Evolutionary conservation across 192 early-diverging fungal species (phyloP).

Genomic region (Powellomyces hirtus): DNA sequence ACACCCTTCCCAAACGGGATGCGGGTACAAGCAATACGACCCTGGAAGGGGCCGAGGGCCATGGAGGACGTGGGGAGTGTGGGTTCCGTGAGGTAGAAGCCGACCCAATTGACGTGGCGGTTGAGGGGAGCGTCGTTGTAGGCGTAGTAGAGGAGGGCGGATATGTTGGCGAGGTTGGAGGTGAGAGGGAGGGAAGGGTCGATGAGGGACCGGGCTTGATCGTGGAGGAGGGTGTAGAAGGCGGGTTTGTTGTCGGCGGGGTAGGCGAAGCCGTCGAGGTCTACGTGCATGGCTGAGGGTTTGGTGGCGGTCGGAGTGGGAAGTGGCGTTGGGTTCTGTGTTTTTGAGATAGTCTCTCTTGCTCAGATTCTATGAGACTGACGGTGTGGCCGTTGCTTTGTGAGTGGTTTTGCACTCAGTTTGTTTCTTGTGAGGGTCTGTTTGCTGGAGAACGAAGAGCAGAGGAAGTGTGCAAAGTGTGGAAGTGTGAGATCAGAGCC

Average conservation of each 20-base stretch:
- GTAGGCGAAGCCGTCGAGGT: background rate
- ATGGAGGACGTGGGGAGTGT: slow-evolving; percentile 19
- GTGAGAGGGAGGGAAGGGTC: slow-evolving; percentile 66
- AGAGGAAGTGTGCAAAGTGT: too few relatives aligned
- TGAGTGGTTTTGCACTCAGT: too few relatives aligned
- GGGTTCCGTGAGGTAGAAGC: slow-evolving; percentile 68
- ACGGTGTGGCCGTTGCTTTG: too few relatives aligned
- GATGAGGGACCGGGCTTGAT: slow-evolving; percentile 59
- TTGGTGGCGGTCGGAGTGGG: too few relatives aligned
- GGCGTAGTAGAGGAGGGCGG: slow-evolving; percentile 76
- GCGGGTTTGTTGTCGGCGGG: slow-evolving; percentile 48
- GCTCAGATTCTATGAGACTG: too few relatives aligned
- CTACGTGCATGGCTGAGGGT: background rate
- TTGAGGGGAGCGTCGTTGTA: slow-evolving; percentile 51
- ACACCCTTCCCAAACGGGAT: slow-evolving; percentile 84
- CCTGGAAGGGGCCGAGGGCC: slow-evolving; percentile 86
- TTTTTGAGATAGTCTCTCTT: too few relatives aligned
- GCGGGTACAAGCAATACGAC: slow-evolving; percentile 78
- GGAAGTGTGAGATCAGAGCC: too few relatives aligned
- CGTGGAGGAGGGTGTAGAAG: slow-evolving; percentile 69
- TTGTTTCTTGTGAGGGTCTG: too few relatives aligned
- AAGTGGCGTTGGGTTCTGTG: too few relatives aligned
- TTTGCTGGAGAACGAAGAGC: too few relatives aligned
- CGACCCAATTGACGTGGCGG: slow-evolving; percentile 58
- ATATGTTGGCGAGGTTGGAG: slow-evolving; percentile 78